Base-by-base conservation (phyloP, 441 rosid genomes). In the Jatropha podagrica region DNA sequence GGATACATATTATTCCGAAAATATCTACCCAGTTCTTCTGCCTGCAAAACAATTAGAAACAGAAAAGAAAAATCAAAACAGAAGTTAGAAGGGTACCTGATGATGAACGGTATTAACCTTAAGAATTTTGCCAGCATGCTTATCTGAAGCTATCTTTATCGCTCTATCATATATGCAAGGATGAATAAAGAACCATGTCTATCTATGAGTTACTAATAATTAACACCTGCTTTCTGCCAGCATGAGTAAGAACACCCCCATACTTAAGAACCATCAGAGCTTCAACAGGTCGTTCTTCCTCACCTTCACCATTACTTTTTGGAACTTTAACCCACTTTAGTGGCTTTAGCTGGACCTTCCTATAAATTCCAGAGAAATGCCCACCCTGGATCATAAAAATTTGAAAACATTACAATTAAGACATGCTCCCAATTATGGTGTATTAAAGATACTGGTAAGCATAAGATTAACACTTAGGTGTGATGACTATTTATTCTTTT, bases 181-280 rank as follows among this genome's bases (percentile, higher is more conserved):
- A 42, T 13, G n/a, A 61, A 46, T 18, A 18, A 14, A 41, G 67
- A 67, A 64, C 49, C 69, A 23, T 23, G 23, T 23, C 13, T 18
- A 23, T 69, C 3, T 63, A 40, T 65, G 65, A 79, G 63, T 77
- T 46, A 62, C 23, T 60, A 76, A 69, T 74, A 68, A 71, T 62
- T 63, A 67, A 78, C 68, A 97, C 99, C 99, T 97, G 99, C 86
- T 95, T 97, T 83, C 99, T 88, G 73, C 99, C 99, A 77, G 99
- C 99, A 85, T 97, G 99, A 48, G 99, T 97, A 68, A 95, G 94
- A 82, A 97, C 99, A 75, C 99, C 99, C 68, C 99, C 99, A 83
- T 97, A 97, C 79, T 97, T 97, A 78, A 97, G 97, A 84, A 97
- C 89, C 99, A 97, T 95, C 75, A 97, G 88, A 67, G 99, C 99